Conservation (phyloP, 2,329 filamentous ascomycete genomes). For the Plectosphaerella cucumerina region DNA sequence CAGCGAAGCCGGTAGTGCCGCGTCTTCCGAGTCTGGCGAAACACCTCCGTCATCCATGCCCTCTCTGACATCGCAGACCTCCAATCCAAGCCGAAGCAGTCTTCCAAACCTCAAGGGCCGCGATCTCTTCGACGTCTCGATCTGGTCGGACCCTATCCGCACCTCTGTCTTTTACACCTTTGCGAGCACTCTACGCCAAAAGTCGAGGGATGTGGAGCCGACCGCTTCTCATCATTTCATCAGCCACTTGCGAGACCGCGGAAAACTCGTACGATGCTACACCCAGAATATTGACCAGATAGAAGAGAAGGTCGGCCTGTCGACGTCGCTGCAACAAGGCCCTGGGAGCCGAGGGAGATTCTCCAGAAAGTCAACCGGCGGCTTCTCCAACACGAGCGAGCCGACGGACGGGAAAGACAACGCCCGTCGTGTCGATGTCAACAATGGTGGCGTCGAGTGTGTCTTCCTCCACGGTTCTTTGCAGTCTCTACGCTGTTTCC, state of each 20-base stretch:
- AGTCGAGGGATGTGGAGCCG: constrained; percentile 57
- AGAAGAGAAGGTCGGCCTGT: constrained; percentile 65
- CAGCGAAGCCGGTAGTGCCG: constrained; percentile 30
- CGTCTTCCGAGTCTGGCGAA: constrained; percentile 41
- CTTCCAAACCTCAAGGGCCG: constrained; percentile 64
- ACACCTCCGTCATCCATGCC: constrained; percentile 34
- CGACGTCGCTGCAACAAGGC: constrained; percentile 56
- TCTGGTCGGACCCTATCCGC: constrained; percentile 64
- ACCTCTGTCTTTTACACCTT: constrained; percentile 72
- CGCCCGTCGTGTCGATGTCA: constrained; percentile 12
- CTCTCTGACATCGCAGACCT: constrained; percentile 32
- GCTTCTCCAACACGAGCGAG: constrained; percentile 10
- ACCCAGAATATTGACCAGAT: constrained; percentile 74
- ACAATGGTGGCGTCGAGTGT: constrained; percentile 48
- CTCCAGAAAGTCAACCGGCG: constrained; percentile 40
- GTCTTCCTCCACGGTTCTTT: constrained; percentile 73
- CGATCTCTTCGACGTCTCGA: constrained; percentile 66
- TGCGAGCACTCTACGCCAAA: constrained; percentile 62
- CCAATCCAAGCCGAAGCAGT: constrained; percentile 22
- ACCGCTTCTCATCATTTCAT: constrained; percentile 68
- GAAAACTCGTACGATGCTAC: constrained; percentile 67
- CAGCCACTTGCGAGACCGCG: constrained; percentile 59
- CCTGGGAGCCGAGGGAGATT: constrained; percentile 59
- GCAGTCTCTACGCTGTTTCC: constrained; percentile 58
- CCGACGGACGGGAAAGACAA: constrained; percentile 5